Evolutionary conservation across 2,329 filamentous ascomycete species (phyloP).

Genomic region (Bipolaris cookei): DNA sequence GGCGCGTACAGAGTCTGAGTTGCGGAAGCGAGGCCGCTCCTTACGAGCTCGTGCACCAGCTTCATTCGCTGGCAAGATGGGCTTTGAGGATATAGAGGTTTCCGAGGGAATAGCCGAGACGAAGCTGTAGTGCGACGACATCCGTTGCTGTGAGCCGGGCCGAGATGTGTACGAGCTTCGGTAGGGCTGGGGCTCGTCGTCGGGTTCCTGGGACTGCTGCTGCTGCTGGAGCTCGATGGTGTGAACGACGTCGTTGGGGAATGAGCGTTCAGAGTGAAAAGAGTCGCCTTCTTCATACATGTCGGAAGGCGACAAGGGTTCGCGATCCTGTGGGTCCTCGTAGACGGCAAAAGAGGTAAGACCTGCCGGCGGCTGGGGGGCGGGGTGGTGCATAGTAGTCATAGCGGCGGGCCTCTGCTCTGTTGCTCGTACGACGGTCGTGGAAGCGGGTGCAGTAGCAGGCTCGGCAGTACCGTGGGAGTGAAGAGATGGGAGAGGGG

Average conservation of each 20-base stretch:
- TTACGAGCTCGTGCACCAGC: constrained; percentile 58
- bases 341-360: constrained; percentile 44
- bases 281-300: constrained; percentile 43
- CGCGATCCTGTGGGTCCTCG: constrained; percentile 42
- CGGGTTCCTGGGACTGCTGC: constrained; percentile 10
- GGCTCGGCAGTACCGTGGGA: not conserved
- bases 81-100: constrained; percentile 45
- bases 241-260: constrained; percentile 37
- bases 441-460: constrained; percentile 6
- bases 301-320: constrained; percentile 38
- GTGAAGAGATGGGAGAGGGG: not conserved
- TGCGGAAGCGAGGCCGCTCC: constrained; percentile 69
- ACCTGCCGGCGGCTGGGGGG: constrained; percentile 31
- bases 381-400: constrained; percentile 42
- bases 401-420: constrained; percentile 25
- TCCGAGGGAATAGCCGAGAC: constrained; percentile 50
- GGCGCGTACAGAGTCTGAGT: constrained; percentile 71
- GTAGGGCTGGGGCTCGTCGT: constrained; percentile 38
- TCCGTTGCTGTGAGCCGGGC: constrained; percentile 31
- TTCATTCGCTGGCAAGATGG: constrained; percentile 32
- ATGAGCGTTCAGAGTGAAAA: constrained; percentile 42
- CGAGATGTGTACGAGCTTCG: constrained; percentile 43
- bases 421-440: constrained; percentile 26
- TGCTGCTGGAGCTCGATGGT: constrained; percentile 41
- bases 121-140: constrained; percentile 42